Base-by-base conservation (phyloP, 257 asterid genomes). In the Przewalskia tangutica region DNA sequence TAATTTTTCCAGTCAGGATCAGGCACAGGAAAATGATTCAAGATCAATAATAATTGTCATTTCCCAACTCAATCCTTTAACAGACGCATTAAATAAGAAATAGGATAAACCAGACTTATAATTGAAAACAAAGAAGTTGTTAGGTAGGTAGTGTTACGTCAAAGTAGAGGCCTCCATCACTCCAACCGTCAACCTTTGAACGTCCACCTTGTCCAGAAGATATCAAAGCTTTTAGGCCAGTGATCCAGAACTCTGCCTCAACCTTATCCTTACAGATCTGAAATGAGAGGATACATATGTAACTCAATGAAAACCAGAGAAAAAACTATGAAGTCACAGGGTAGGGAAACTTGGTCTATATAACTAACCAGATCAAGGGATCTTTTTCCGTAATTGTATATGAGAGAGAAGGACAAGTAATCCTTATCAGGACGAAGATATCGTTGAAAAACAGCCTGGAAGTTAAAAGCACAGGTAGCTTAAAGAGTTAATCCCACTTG, bases 211-310 rank as follows among this genome's bases (percentile, higher is more conserved):
- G 97, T 84, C 96, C 93, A 73, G 88, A 82, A 71, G 97, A 88
- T 89, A 92, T 90, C 88, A 95, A 83, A 66, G 97, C 90, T 90
- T 89, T 91, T 59, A 93, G 93, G 67, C 97, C 96, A 86, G 92
- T 92, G 77, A 94, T 93, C 98, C 98, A 93, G 87, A 90, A 91
- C 90, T 93, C 96, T 81, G 99, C 94, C 89, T 95, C 99, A 84
- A 90, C 97, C 91, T 91, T 92, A 87, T 93, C 95, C 90, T 93
- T 93, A 89, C 98, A 95, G 81, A 93, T 93, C 98, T 92, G 84
- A 81, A 78, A 73, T 16, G 67, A 55, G 60, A 62, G 53, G 63
- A 73, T 42, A 77, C 58, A 81, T 76, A 48, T 78, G 75, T 14
- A 55, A 75, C 63, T 71, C 8, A 80, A 84, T 60, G 75, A 48